Percentiles rank a stretch among this genome's conserved stretches.
Evolutionary conservation across 768 basidiomycete genomes (phyloP).

Genomic region (Strobilomyces echinocephalus): DNA sequence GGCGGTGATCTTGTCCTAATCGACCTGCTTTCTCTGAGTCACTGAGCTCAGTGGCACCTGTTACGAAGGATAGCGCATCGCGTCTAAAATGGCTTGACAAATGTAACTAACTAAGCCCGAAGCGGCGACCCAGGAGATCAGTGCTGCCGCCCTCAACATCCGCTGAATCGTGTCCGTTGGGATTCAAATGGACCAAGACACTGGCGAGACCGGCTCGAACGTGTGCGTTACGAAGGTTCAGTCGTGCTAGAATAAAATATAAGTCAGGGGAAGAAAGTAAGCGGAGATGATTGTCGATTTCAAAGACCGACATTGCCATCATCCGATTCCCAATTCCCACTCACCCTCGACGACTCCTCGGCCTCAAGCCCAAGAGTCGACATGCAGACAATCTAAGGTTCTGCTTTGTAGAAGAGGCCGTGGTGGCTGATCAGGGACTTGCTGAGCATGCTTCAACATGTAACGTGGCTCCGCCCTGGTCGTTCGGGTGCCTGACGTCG

Average conservation of each 20-base stretch:
- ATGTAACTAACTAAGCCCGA: conserved; percentile 16
- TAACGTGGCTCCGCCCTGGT: too few relatives aligned
- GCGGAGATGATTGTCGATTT: too few relatives aligned
- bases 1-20: too few relatives aligned
- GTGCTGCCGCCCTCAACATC: background rate
- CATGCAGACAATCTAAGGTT: too few relatives aligned
- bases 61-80: background rate
- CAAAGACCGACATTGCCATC: too few relatives aligned
- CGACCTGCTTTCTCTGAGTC: conserved; percentile 2
- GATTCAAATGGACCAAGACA: conserved; percentile 7
- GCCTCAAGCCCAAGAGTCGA: too few relatives aligned
- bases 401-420: too few relatives aligned
- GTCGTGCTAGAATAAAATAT: conserved; percentile 2
- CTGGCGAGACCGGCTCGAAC: conserved; percentile 18
- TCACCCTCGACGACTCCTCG: too few relatives aligned
- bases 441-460: too few relatives aligned
- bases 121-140: conserved; percentile 9
- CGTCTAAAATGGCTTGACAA: background rate
- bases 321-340: too few relatives aligned
- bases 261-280: background rate
- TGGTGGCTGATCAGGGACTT: too few relatives aligned
- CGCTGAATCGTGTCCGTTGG: background rate
- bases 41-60: conserved; percentile 6
- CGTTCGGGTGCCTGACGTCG: too few relatives aligned
- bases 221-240: conserved; percentile 5